These are phyloP conservation scores for Cudoniella acicularis DNA, from an alignment of 495 filamentous ascomycete genomes.

Conservation along the genomic window DNA sequence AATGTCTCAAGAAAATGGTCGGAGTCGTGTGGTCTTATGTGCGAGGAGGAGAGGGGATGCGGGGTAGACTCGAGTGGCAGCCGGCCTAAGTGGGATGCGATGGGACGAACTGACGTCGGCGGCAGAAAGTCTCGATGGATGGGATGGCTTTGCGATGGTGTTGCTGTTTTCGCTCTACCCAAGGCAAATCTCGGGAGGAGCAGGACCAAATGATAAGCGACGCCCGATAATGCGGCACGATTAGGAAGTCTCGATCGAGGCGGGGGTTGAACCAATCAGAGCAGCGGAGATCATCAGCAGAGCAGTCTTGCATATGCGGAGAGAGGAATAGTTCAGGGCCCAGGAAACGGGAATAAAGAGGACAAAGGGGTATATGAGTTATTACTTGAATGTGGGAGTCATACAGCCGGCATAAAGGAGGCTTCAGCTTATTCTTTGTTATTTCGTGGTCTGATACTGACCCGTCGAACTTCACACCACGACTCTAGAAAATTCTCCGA, in stretches of 20 bases:
- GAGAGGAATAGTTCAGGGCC: background rate
- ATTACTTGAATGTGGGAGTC: background rate
- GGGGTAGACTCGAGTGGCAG: background rate
- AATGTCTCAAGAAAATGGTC: background rate
- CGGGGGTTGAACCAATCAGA: background rate
- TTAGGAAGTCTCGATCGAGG: slow-evolving; percentile 7
- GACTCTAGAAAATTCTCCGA: background rate
- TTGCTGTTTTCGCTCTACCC: background rate
- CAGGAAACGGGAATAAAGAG: background rate
- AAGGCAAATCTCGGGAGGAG: slow-evolving; percentile 10
- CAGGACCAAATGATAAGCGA: background rate
- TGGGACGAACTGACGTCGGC: background rate
- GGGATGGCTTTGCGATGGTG: background rate
- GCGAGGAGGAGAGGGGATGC: background rate
- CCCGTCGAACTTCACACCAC: background rate
- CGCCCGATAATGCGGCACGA: slow-evolving; percentile 16
- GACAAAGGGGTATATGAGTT: background rate
- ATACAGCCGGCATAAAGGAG: background rate
- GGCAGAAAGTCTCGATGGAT: background rate
- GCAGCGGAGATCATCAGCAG: background rate
- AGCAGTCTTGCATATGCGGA: background rate
- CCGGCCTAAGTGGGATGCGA: background rate
- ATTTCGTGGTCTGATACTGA: background rate
- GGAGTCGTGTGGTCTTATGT: background rate
- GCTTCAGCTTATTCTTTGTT: background rate